A percentile compares a stretch with the other conserved stretches of the same genome.
phyloP scores from a whole-genome alignment of 2,329 filamentous ascomycete genomes.

The Calonectria multiphialidica region DNA sequence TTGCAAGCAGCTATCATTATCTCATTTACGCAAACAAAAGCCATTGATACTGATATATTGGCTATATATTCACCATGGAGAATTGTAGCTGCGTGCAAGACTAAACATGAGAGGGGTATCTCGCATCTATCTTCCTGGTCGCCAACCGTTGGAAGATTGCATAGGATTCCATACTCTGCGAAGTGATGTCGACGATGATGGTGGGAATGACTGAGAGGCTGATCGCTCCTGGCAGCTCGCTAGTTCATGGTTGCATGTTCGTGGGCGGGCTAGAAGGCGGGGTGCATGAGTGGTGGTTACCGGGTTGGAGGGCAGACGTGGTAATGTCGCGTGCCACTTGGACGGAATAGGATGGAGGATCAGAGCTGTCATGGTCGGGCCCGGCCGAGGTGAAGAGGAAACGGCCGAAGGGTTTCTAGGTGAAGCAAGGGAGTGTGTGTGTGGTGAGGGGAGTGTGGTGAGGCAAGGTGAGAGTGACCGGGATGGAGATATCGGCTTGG shows the following conservation, averaged over 20 bases:
- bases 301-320: background rate
- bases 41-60: too few relatives aligned
- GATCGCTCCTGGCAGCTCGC: background rate
- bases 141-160: background rate
- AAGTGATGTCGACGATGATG: background rate
- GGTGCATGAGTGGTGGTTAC: background rate
- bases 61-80: too few relatives aligned
- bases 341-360: background rate
- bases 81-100: too few relatives aligned
- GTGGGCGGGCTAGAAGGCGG: background rate
- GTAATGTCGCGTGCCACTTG: slow-evolving; percentile 22
- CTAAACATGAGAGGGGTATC: too few relatives aligned
- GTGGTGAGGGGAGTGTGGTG: background rate
- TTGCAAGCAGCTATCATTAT: too few relatives aligned
- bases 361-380: background rate
- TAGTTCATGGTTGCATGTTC: background rate
- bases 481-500: background rate
- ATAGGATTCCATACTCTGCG: background rate
- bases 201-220: background rate
- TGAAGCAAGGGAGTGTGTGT: background rate
- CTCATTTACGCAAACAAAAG: too few relatives aligned
- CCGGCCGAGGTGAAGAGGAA: slow-evolving; percentile 23
- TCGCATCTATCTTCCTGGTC: too few relatives aligned
- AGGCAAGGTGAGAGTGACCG: background rate
- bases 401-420: background rate